Evolutionary conservation across 345 rosid genomes (phyloP), one percentile per base, ranked within the genome.

Genomic region (Conringia planisiliqua): DNA sequence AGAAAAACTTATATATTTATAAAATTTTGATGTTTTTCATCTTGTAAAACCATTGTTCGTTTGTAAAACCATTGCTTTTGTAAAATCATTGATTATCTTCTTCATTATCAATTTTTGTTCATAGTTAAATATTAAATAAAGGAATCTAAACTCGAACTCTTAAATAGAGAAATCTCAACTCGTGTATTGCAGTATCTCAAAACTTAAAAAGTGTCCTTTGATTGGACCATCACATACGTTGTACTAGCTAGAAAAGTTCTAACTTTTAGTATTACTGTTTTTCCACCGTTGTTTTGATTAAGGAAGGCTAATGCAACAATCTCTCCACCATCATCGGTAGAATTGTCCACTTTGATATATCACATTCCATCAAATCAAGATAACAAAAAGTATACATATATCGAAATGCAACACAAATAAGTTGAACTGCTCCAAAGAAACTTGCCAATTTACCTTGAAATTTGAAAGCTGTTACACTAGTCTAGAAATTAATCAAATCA

Each of bases 311-410:
- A 77, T 57, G 39, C 71, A 46, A 2, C 18, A 65, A 65, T 71
- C 72, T 57, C 80, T 77, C 80, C 80, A 39, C 72, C 68, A 77
- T 47, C 58, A 1, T 51, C 80, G 80, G 72, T 48, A 40, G 56
- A 39, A 77, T 32, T 29, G 55, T 57, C 67, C 47, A 18, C 40
- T 56, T 43, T 36, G 43, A 55, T 1, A 56, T 57, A 48, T n/a
- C 20, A 14, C 1, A 14, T 52, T 56, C 6, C 24, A 43, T 24
- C 17, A 17, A 10, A 43, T 18, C 27, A 9, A 66, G 1, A 57
- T 38, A 36, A 39, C 2, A n/a, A 18, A 39, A 42, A 52, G 52
- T 51, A 35, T 4, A 14, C 43, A 50, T 2, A 13, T 4, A 1
- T 38, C 9, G 13, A 27, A 58, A 47, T 17, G 43, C 40, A 56